Evolutionary conservation across 495 filamentous ascomycete genomes (phyloP), one percentile per base, ranked within the genome.

Genomic region (Rhypophila decipiens): DNA sequence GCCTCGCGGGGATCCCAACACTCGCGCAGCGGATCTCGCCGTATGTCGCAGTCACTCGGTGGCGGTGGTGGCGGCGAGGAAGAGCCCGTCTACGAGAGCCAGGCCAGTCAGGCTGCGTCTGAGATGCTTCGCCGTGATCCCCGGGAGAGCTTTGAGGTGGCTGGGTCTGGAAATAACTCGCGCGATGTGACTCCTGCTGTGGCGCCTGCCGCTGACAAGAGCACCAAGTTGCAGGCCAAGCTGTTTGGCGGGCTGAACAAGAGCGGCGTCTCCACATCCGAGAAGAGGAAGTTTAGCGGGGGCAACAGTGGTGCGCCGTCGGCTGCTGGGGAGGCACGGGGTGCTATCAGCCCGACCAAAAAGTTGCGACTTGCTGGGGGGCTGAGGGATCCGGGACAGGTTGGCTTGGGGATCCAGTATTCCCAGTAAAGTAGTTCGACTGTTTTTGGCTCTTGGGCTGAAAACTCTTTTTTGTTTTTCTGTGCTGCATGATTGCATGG

Each of bases 181-280:
- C 61, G 70, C 17, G 69, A 70, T 35, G 66, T 50, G 46, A 68
- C 70, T 4, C 68, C 71, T 1, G n/a, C n/a, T n/a, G 61, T 39
- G 7, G 7, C 27, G 7, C 7, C 57, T 8, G 66, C 69, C 18
- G 61, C 65, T 4, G 71, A 73, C 33, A 70, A 71, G 49, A 63
- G 57, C n/a, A 65, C 66, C 1, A 69, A 70, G 38, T 69, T 80
- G 9, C 84, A 87, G 53, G 76, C 77, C 13, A 87, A 84, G 61
- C 60, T 88, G n/a, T 85, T 84, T 58, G 81, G 81, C 0, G 76
- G 80, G 15, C 67, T 86, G 35, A 78, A 74, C 50, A 86, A 86
- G 64, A 62, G 72, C n/a, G 64, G 66, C 20, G 47, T 58, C 13
- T 50, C 45, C 33, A 22, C 19, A 15, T 52, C 50, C 19, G 74